phyloP scores from a whole-genome alignment of 2,329 filamentous ascomycete genomes.

The Phoma herbarum region DNA sequence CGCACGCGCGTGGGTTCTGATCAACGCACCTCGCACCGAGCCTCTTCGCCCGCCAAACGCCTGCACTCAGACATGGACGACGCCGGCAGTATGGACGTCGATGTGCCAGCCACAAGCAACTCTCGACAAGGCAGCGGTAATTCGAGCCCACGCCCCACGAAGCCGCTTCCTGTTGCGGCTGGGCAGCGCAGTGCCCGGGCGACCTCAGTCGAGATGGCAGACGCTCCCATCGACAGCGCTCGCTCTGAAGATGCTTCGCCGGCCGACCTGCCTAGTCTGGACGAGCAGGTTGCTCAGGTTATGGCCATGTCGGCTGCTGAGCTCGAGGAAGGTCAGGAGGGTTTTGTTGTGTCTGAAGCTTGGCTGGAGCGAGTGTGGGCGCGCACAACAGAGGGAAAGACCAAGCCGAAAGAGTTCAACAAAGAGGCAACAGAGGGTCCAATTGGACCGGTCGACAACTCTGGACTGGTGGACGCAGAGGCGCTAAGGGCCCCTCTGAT shows the following conservation, averaged over 20 bases:
- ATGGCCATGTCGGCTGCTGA: slow-evolving; percentile 65
- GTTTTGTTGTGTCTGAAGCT: slow-evolving; percentile 77
- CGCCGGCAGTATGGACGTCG: slow-evolving; percentile 49
- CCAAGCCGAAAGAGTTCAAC: slow-evolving; percentile 59
- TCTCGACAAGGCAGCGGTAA: slow-evolving; percentile 36
- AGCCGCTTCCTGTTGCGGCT: slow-evolving; percentile 32
- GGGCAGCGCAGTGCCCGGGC: slow-evolving; percentile 44
- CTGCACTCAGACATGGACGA: slow-evolving; percentile 64
- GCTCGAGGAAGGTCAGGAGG: slow-evolving; percentile 74
- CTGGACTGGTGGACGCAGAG: slow-evolving; percentile 66
- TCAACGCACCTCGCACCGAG: slow-evolving; percentile 48
- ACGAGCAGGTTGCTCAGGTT: slow-evolving; percentile 79
- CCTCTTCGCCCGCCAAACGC: slow-evolving; percentile 64
- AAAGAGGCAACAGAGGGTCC: slow-evolving; percentile 69
- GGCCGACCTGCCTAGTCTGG: slow-evolving; percentile 50
- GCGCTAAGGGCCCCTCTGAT: slow-evolving; percentile 34
- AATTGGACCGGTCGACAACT: slow-evolving; percentile 86
- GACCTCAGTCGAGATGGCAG: slow-evolving; percentile 57
- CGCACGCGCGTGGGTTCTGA: slow-evolving; percentile 27
- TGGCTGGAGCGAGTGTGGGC: slow-evolving; percentile 71
- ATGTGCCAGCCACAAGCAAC: slow-evolving; percentile 25
- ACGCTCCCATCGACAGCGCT: slow-evolving; percentile 40
- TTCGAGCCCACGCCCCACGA: slow-evolving; percentile 39
- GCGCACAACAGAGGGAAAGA: slow-evolving; percentile 44
- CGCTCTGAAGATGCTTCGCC: slow-evolving; percentile 30